Percentiles rank a stretch among this genome's conserved stretches.
These are phyloP conservation scores for Lasiodiplodia theobromae DNA, from an alignment of 2,329 filamentous ascomycete species.

Conservation along the genomic window DNA sequence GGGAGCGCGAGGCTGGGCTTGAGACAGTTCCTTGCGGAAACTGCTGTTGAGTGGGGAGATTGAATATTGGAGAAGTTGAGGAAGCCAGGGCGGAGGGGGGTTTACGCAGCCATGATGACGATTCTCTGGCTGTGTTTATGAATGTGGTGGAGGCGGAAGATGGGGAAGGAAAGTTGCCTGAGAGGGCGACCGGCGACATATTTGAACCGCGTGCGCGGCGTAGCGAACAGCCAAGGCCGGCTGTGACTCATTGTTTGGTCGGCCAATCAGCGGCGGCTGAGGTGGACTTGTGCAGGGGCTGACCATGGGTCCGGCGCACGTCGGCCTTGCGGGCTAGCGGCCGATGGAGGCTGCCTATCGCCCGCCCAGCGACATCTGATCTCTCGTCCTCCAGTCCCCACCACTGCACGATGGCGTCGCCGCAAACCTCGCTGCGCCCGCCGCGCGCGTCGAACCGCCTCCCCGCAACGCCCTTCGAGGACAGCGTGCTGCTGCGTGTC, in stretches of 20 bases:
- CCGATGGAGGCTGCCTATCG: not conserved
- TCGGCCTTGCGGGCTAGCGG: not conserved
- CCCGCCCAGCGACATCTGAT: not conserved
- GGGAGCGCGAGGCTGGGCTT: constrained; percentile 64
- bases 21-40: constrained; percentile 60
- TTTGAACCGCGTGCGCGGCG: not conserved
- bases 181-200: not conserved
- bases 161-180: not conserved
- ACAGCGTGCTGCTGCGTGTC: not conserved
- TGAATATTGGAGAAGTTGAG: constrained; percentile 37
- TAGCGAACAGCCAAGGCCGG: not conserved
- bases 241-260: not conserved
- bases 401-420: not conserved
- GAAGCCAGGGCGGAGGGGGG: constrained; percentile 10
- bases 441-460: not conserved
- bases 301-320: not conserved
- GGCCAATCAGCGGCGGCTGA: not conserved
- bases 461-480: not conserved
- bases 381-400: not conserved
- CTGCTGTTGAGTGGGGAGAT: constrained; percentile 38
- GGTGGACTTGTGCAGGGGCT: not conserved
- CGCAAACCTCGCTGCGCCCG: not conserved
- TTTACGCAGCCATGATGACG: constrained; percentile 21
- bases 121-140: constrained; percentile 34
- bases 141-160: constrained; percentile 17